phyloP scores from a whole-genome alignment of 345 rosid species.

The Luvunga scandens region DNA sequence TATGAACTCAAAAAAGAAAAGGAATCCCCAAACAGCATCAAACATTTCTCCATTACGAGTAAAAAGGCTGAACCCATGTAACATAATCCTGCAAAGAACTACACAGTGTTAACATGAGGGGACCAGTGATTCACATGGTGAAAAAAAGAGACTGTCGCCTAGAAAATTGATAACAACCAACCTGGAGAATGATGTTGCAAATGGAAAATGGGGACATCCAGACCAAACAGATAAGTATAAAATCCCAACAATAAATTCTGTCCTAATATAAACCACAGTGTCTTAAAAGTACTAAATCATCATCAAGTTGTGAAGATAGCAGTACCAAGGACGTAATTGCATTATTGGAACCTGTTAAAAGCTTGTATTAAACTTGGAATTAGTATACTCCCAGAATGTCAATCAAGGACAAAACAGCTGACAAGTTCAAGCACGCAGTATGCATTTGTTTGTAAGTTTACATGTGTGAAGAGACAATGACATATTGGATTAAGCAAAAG shows the following conservation, averaged over 20 bases:
- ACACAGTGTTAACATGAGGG: slow-evolving; percentile 54
- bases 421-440: slow-evolving; percentile 12
- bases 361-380: slow-evolving; percentile 36
- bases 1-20: slow-evolving; percentile 14
- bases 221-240: slow-evolving; percentile 11
- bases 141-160: slow-evolving; percentile 33
- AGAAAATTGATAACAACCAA: slow-evolving; percentile 43
- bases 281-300: slow-evolving; percentile 64
- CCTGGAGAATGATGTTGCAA: slow-evolving; percentile 28
- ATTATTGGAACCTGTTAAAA: slow-evolving; percentile 68
- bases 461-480: background rate
- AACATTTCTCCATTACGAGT: slow-evolving; percentile 49
- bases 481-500: background rate
- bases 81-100: slow-evolving; percentile 78
- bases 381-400: slow-evolving; percentile 29
- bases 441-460: background rate
- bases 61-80: slow-evolving; percentile 54
- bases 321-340: slow-evolving; percentile 72
- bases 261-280: slow-evolving; percentile 63
- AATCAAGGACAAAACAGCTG: slow-evolving; percentile 21
- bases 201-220: slow-evolving; percentile 12
- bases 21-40: slow-evolving; percentile 37
- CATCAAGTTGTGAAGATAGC: slow-evolving; percentile 71
- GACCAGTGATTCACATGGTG: slow-evolving; percentile 31
- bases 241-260: slow-evolving; percentile 38